phyloP scores from a whole-genome alignment of 805 yeast species.

The Kazachstania psychrophila region DNA sequence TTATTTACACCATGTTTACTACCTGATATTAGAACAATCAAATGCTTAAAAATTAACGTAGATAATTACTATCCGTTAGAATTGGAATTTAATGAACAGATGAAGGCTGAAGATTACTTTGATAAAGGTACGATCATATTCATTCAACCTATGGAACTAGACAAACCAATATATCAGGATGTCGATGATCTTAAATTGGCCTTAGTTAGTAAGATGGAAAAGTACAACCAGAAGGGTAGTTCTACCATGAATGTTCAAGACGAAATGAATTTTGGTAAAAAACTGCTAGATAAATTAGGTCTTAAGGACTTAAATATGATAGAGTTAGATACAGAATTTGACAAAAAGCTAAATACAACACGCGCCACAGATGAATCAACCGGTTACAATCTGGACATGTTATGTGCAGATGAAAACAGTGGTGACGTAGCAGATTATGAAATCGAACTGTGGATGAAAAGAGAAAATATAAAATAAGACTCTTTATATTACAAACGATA shows the following conservation, averaged over 20 bases:
- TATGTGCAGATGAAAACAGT: conserved; percentile 17
- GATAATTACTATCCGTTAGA: conserved; percentile 45
- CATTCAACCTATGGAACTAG: conserved; percentile 14
- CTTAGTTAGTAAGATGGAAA: conserved; percentile 9
- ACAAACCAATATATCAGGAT: conserved; percentile 2
- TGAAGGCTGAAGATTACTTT: conserved; percentile 18
- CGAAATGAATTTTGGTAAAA: conserved; percentile 1
- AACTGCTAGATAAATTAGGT: conserved; percentile 5
- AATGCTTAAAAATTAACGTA: conserved; percentile 38
- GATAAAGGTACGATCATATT: conserved; percentile 23
- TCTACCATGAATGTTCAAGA: not conserved
- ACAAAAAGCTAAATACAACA: too few species aligned
- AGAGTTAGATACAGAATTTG: conserved; percentile 10
- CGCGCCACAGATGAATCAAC: conserved; percentile 5
- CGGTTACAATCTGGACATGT: conserved; percentile 15
- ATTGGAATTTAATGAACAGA: conserved; percentile 30
- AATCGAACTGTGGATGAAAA: conserved; percentile 21
- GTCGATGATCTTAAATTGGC: conserved; percentile 9
- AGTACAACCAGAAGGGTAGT: not conserved
- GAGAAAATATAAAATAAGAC: too few species aligned
- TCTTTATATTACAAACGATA: too few species aligned
- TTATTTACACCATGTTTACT: conserved; percentile 56
- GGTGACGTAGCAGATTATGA: conserved; percentile 19
- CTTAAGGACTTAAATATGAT: conserved; percentile 12
- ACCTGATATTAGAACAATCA: conserved; percentile 48